Percentiles rank a stretch among this genome's conserved stretches.
Evolutionary conservation across 2,329 filamentous ascomycete species (phyloP).

Genomic region (Pyrenophora teres): DNA sequence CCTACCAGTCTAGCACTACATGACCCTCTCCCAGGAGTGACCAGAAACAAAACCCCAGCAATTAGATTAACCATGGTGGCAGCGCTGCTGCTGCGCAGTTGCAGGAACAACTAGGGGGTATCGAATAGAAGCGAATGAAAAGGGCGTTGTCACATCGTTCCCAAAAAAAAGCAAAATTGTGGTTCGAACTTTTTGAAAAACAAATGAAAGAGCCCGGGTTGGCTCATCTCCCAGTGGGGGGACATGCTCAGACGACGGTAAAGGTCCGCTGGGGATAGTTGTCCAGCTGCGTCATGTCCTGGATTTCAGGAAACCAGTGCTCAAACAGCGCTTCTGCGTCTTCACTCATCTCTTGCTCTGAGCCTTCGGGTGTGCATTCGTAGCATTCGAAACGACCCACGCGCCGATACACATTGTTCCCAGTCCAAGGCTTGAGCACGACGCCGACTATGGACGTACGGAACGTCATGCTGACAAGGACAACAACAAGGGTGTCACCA

Average conservation of each 20-base stretch:
- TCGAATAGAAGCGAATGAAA: neutral
- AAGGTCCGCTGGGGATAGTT: constrained; percentile 37
- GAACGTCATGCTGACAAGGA: constrained; percentile 45
- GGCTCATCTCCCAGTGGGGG: neutral
- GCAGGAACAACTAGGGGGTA: neutral
- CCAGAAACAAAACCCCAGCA: neutral
- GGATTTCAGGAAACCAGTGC: constrained; percentile 44
- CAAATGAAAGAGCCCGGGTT: neutral
- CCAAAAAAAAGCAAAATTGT: neutral
- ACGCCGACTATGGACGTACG: constrained; percentile 43
- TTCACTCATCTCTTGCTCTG: constrained; percentile 39
- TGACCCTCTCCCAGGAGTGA: neutral
- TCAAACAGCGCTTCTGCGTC: constrained; percentile 43
- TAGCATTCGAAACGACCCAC: constrained; percentile 46
- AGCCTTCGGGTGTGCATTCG: constrained; percentile 36
- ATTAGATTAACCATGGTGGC: no score
- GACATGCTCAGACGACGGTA: constrained; percentile 29
- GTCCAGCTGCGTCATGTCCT: constrained; percentile 45
- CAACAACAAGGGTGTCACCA: constrained; percentile 40
- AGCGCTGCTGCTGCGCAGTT: neutral
- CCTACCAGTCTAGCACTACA: no score
- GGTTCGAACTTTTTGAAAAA: neutral
- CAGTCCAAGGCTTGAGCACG: constrained; percentile 31
- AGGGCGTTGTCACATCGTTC: neutral
- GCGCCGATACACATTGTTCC: constrained; percentile 34